Conservation (phyloP, 352 stramenopile species). For the Pythium plurisporium region DNA sequence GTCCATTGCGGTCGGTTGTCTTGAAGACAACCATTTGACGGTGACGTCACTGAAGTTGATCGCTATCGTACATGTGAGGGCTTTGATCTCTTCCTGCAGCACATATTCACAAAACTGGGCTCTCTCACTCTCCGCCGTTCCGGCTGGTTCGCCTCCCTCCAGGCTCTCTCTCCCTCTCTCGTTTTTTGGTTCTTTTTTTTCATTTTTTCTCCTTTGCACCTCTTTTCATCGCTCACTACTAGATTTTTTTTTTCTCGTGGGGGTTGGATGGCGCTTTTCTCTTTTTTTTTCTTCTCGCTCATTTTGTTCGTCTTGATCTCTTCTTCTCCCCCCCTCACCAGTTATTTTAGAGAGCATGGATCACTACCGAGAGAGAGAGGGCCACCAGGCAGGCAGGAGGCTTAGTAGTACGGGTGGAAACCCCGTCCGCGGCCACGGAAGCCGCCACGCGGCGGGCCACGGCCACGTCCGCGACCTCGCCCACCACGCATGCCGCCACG, state of each 20-base stretch:
- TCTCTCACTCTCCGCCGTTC: too few species aligned
- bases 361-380: not conserved
- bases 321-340: conserved; percentile 3
- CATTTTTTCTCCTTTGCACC: not conserved
- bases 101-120: not conserved
- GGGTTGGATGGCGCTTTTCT: too few species aligned
- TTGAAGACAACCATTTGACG: not conserved
- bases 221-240: not conserved
- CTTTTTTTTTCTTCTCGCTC: conserved; percentile 18
- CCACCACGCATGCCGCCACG: conserved; percentile 41
- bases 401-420: conserved; percentile 70
- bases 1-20: not conserved
- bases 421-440: conserved; percentile 63
- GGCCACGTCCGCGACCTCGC: conserved; percentile 41
- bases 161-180: too few species aligned
- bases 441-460: conserved; percentile 47
- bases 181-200: too few species aligned
- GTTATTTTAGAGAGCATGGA: not conserved
- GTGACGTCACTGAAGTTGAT: not conserved
- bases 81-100: too few species aligned
- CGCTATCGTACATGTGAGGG: too few species aligned
- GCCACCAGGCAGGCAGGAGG: not conserved
- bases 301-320: conserved; percentile 9
- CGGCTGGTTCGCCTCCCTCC: too few species aligned
- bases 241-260: conserved; percentile 27